These are phyloP conservation scores for Solanum paucissectum DNA, from an alignment of 257 asterid species.

Conservation along the genomic window DNA sequence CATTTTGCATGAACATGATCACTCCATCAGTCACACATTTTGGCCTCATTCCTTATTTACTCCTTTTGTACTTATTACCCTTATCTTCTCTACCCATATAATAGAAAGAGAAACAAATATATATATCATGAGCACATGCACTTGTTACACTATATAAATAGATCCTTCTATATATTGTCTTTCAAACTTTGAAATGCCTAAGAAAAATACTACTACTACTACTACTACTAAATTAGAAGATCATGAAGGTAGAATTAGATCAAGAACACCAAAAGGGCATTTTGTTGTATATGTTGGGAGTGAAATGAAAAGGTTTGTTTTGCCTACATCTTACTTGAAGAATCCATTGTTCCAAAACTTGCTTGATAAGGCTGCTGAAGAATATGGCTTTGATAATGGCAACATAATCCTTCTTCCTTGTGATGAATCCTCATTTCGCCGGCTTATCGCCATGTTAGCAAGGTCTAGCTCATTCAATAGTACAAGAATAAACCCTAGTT, in stretches of 20 bases:
- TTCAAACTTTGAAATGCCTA: background rate
- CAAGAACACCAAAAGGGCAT: slow-evolving; percentile 45
- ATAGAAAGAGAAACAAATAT: background rate
- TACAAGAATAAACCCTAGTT: background rate
- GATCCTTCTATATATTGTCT: background rate
- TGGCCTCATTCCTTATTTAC: background rate
- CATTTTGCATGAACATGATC: background rate
- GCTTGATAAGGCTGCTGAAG: slow-evolving; percentile 48
- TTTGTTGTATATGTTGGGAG: slow-evolving; percentile 61
- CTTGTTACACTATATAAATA: background rate
- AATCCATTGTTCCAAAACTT: slow-evolving; percentile 29
- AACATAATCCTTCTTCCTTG: background rate
- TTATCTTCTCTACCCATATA: background rate
- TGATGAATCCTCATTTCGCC: background rate
- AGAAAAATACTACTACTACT: background rate
- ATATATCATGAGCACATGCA: background rate
- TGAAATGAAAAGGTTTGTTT: slow-evolving; percentile 29
- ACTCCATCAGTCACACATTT: background rate
- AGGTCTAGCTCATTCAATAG: background rate
- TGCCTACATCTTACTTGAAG: slow-evolving; percentile 49
- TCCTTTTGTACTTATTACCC: slow-evolving; percentile 1
- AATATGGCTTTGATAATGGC: slow-evolving; percentile 30
- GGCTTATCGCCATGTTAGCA: background rate
- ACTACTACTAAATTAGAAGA: background rate
- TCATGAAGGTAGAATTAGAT: background rate